phyloP scores from a whole-genome alignment of 768 basidiomycete genomes.

The Strobilomyces dryophilus region DNA sequence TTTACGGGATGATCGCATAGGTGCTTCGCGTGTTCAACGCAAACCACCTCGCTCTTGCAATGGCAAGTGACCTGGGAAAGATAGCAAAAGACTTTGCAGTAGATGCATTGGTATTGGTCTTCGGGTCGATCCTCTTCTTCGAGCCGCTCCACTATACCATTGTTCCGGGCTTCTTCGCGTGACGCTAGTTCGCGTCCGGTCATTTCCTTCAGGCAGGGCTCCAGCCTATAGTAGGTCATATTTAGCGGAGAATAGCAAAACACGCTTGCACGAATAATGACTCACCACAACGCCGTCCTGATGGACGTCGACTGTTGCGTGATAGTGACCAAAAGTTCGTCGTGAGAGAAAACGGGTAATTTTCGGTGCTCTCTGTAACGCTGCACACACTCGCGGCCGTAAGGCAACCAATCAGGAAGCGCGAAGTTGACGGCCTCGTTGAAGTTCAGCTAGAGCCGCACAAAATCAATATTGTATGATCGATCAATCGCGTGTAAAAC shows the following conservation, averaged over 20 bases:
- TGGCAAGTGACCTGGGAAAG: slow-evolving; percentile 86
- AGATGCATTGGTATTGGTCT: slow-evolving; percentile 91
- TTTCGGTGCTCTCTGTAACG: slow-evolving; percentile 90
- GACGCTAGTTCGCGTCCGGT: slow-evolving; percentile 72
- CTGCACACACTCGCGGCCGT: slow-evolving; percentile 82
- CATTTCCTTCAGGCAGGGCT: slow-evolving; percentile 85
- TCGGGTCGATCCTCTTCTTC: slow-evolving; percentile 82
- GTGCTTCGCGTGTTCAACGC: slow-evolving; percentile 77
- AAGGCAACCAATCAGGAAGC: slow-evolving; percentile 88
- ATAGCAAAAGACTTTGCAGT: slow-evolving; percentile 94
- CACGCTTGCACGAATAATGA: slow-evolving; percentile 13
- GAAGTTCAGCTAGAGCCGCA: slow-evolving; percentile 76
- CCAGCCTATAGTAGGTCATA: slow-evolving; percentile 53
- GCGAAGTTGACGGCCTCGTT: slow-evolving; percentile 99
- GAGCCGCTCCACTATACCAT: slow-evolving; percentile 62
- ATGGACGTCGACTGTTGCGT: slow-evolving; percentile 92
- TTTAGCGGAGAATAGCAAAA: slow-evolving; percentile 19
- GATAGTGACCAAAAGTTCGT: slow-evolving; percentile 95
- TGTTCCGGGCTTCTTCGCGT: slow-evolving; percentile 57
- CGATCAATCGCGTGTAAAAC: slow-evolving; percentile 35
- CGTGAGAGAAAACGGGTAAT: slow-evolving; percentile 96
- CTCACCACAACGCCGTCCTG: slow-evolving; percentile 89
- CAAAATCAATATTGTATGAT: slow-evolving; percentile 23
- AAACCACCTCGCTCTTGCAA: slow-evolving; percentile 76
- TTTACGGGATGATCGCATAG: slow-evolving; percentile 64